Conservation (phyloP, 192 early-diverging fungal genomes). For the Coemansia erecta region DNA sequence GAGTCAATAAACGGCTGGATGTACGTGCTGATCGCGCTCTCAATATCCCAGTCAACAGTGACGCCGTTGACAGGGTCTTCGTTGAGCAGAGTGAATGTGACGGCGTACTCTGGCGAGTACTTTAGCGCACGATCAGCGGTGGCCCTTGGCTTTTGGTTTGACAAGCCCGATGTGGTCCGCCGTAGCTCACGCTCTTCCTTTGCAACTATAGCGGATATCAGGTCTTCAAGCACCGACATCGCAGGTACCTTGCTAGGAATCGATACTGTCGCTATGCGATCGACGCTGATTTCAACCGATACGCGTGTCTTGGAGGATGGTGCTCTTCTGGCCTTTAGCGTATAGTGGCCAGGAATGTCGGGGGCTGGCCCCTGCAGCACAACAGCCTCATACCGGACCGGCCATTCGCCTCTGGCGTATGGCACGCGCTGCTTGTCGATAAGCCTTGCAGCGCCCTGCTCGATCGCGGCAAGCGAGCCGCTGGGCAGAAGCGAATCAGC, state of each 20-base stretch:
- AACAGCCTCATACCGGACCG: slow-evolving; percentile 11
- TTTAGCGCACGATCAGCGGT: slow-evolving; percentile 66
- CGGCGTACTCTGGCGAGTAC: slow-evolving; percentile 79
- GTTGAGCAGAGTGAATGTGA: slow-evolving; percentile 85
- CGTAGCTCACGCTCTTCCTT: slow-evolving; percentile 25
- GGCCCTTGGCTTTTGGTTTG: not conserved
- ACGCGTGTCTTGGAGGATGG: slow-evolving; percentile 5
- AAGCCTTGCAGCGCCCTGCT: slow-evolving; percentile 8
- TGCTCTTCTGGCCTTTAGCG: slow-evolving; percentile 1
- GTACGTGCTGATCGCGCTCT: slow-evolving; percentile 62
- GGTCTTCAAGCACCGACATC: slow-evolving; percentile 2
- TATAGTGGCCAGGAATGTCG: slow-evolving; percentile 37
- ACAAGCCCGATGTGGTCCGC: not conserved
- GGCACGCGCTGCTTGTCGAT: slow-evolving; percentile 12
- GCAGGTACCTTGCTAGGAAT: slow-evolving; percentile 1
- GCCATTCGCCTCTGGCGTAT: slow-evolving; percentile 21
- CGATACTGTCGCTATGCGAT: slow-evolving; percentile 7
- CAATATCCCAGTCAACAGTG: slow-evolving; percentile 79
- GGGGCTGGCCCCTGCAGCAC: slow-evolving; percentile 6
- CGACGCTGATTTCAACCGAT: slow-evolving; percentile 7
- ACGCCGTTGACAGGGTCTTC: slow-evolving; percentile 68
- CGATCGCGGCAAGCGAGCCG: not conserved
- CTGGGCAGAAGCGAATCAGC: slow-evolving; percentile 8
- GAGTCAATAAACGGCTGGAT: slow-evolving; percentile 72
- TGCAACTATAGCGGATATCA: slow-evolving; percentile 14